These are phyloP conservation scores for Citrus hindsii DNA, from an alignment of 345 rosid genomes.

Conservation along the genomic window DNA sequence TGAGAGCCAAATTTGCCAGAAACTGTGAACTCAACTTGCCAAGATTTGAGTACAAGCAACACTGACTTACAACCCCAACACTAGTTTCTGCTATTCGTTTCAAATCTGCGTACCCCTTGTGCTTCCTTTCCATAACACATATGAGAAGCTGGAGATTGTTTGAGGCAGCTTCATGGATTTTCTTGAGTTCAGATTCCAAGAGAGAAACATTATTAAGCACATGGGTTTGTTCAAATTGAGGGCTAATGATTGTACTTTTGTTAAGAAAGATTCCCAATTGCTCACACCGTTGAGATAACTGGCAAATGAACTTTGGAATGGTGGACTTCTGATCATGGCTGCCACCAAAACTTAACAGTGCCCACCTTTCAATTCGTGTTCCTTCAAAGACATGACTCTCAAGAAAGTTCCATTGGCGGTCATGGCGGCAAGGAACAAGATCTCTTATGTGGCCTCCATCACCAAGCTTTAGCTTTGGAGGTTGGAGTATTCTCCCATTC, in stretches of 20 bases:
- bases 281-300: slow-evolving; percentile 82
- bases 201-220: slow-evolving; percentile 72
- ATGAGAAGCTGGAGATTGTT: slow-evolving; percentile 76
- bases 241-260: slow-evolving; percentile 54
- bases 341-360: slow-evolving; percentile 87
- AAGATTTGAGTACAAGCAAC: slow-evolving; percentile 88
- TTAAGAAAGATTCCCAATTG: slow-evolving; percentile 77
- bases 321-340: slow-evolving; percentile 65
- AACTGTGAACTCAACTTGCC: slow-evolving; percentile 80
- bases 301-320: slow-evolving; percentile 75
- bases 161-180: slow-evolving; percentile 57
- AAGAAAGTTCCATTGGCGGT: slow-evolving; percentile 72
- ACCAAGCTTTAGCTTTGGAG: slow-evolving; percentile 93
- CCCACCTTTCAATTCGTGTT: slow-evolving; percentile 74
- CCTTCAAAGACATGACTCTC: slow-evolving; percentile 80
- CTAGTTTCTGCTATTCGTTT: slow-evolving; percentile 91
- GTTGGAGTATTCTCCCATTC: slow-evolving; percentile 81
- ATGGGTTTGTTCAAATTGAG: slow-evolving; percentile 65
- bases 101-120: slow-evolving; percentile 87
- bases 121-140: slow-evolving; percentile 92
- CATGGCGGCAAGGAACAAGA: slow-evolving; percentile 58
- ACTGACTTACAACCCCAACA: slow-evolving; percentile 82
- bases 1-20: slow-evolving; percentile 85
- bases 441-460: slow-evolving; percentile 58
- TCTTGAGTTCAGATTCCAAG: slow-evolving; percentile 73